Percentiles rank a stretch among this genome's conserved stretches.
Evolutionary conservation across 257 asterid genomes (phyloP).

Genomic region (Catharanthus roseus): DNA sequence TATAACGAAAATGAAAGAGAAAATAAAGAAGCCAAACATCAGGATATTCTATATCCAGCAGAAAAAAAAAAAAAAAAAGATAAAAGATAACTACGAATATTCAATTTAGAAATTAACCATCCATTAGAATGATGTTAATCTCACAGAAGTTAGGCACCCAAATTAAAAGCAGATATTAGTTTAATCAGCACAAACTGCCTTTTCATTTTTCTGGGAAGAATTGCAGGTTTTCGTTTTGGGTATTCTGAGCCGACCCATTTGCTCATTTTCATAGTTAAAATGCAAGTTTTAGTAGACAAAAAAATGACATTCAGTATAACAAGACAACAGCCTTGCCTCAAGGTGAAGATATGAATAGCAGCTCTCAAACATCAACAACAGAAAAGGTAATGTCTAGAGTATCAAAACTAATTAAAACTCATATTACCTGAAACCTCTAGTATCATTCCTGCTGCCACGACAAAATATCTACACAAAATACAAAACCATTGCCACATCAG

Average conservation of each 20-base stretch:
- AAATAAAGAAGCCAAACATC: not conserved
- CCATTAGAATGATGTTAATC: not conserved
- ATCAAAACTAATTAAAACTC: not conserved
- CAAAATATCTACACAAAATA: constrained; percentile 66
- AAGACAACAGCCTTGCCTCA: not conserved
- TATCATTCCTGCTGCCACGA: constrained; percentile 90
- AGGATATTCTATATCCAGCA: too few relatives aligned
- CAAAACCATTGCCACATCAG: constrained; percentile 20
- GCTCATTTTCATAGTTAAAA: not conserved
- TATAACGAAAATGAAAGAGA: not conserved
- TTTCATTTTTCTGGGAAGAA: not conserved
- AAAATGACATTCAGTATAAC: not conserved
- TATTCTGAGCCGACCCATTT: not conserved
- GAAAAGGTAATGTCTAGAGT: not conserved
- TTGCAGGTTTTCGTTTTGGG: not conserved
- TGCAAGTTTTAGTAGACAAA: too few relatives aligned
- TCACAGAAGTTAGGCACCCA: not conserved
- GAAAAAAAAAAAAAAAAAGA: too few relatives aligned
- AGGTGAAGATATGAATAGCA: not conserved
- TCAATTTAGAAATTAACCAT: not conserved
- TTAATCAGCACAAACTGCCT: not conserved
- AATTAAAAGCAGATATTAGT: not conserved
- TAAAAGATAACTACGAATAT: too few relatives aligned
- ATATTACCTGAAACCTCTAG: constrained; percentile 84
- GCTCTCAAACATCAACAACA: not conserved